A percentile compares a stretch with the other conserved stretches of the same genome.
Conservation (phyloP, 2,329 filamentous ascomycete genomes). For the Pseudogymnoascus sp. region DNA sequence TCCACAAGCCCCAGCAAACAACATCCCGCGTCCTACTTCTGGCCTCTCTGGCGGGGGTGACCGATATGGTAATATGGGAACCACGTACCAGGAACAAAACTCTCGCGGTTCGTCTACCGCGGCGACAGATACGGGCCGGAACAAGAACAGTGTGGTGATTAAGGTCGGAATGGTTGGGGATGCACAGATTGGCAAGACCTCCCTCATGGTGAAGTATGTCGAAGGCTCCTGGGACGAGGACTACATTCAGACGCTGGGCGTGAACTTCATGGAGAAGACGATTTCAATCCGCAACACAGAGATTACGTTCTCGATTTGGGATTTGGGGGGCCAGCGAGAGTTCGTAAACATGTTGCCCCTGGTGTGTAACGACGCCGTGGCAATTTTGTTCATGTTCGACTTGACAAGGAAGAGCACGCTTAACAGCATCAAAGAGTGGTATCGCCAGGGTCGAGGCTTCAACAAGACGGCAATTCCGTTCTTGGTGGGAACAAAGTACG, state of each 20-base stretch:
- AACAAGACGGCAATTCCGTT: slow-evolving; percentile 99
- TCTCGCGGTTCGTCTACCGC: slow-evolving; percentile 22
- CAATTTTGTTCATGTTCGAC: slow-evolving; percentile 99
- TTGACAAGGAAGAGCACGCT: slow-evolving; percentile 95
- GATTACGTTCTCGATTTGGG: slow-evolving; percentile 99
- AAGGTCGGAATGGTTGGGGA: slow-evolving; percentile 99
- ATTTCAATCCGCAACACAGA: slow-evolving; percentile 99
- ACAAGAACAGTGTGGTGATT: slow-evolving; percentile 77
- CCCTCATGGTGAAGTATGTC: slow-evolving; percentile 98
- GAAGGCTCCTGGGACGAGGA: slow-evolving; percentile 99
- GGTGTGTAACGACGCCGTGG: slow-evolving; percentile 98
- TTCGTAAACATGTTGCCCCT: slow-evolving; percentile 99
- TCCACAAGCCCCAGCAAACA: slow-evolving; percentile 25
- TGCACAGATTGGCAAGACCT: slow-evolving; percentile 98
- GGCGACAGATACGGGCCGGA: slow-evolving; percentile 25
- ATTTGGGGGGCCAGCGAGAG: slow-evolving; percentile 93
- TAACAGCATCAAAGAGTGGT: slow-evolving; percentile 99
- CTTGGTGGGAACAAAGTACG: slow-evolving; percentile 94
- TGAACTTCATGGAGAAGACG: slow-evolving; percentile 99
- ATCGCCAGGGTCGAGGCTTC: slow-evolving; percentile 92
- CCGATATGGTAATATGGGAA: slow-evolving; percentile 26
- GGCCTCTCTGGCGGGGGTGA: slow-evolving; percentile 28
- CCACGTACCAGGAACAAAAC: slow-evolving; percentile 30
- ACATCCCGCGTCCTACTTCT: slow-evolving; percentile 31
- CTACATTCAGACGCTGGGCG: slow-evolving; percentile 96